Conservation (phyloP, 2,329 filamentous ascomycete genomes). For the Hypoxylon sp. region DNA sequence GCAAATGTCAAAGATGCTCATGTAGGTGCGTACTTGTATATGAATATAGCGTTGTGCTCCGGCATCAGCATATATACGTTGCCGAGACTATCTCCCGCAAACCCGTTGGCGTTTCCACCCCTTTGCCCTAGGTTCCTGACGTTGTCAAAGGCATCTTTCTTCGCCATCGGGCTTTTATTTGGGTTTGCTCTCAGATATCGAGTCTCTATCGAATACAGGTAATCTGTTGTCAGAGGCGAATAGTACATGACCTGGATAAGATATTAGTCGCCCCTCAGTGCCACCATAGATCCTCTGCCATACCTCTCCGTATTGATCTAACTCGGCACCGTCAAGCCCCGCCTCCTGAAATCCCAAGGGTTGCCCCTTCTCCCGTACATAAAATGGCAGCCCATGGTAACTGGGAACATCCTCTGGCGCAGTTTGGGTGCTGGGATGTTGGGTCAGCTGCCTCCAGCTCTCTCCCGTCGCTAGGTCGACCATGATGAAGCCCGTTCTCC, state of each 20-base stretch:
- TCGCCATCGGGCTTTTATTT: constrained; percentile 51
- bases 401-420: constrained; percentile 51
- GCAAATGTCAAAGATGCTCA: neutral
- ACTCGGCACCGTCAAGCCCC: constrained; percentile 51
- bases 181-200: constrained; percentile 53
- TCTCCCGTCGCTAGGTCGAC: constrained; percentile 57
- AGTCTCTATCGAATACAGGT: constrained; percentile 53
- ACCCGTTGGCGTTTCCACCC: constrained; percentile 60
- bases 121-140: constrained; percentile 60
- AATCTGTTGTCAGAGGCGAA: constrained; percentile 55
- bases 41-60: constrained; percentile 59
- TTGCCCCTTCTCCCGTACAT: constrained; percentile 44
- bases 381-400: constrained; percentile 53
- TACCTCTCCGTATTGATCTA: constrained; percentile 49
- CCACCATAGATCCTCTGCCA: neutral
- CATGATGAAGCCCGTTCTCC: constrained; percentile 61
- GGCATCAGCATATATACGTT: constrained; percentile 62
- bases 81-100: constrained; percentile 58
- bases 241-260: constrained; percentile 55
- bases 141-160: constrained; percentile 58
- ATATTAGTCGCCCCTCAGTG: neutral
- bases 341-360: constrained; percentile 49
- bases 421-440: constrained; percentile 49
- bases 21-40: constrained; percentile 53
- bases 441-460: constrained; percentile 56